phyloP scores from a whole-genome alignment of 2,329 filamentous ascomycete species.

The Dothideomycetes sp. region DNA sequence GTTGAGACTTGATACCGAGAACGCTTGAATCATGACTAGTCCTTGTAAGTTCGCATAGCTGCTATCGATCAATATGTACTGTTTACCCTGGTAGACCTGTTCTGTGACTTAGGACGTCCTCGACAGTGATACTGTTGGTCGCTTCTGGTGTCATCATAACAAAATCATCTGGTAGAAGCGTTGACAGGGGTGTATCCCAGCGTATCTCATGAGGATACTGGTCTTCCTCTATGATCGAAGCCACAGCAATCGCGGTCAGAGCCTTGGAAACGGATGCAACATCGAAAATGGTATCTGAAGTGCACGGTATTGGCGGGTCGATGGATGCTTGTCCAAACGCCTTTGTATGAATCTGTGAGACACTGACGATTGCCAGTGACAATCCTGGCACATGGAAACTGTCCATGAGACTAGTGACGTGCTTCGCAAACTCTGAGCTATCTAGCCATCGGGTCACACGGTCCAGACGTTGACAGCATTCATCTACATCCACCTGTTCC shows the following conservation, averaged over 20 bases:
- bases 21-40: constrained; percentile 25
- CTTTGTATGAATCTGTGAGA: not conserved
- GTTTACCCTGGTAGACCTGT: constrained; percentile 37
- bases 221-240: constrained; percentile 38
- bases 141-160: constrained; percentile 35
- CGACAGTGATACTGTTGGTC: constrained; percentile 40
- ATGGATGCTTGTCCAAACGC: constrained; percentile 28
- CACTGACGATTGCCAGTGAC: not conserved
- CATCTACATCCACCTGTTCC: too few relatives aligned
- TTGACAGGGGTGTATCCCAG: constrained; percentile 38
- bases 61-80: constrained; percentile 7
- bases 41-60: constrained; percentile 3
- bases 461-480: too few relatives aligned
- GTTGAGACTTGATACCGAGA: constrained; percentile 19
- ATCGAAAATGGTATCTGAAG: constrained; percentile 42
- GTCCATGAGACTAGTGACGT: not conserved
- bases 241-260: constrained; percentile 39
- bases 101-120: constrained; percentile 44
- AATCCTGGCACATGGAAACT: not conserved
- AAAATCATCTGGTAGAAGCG: constrained; percentile 42
- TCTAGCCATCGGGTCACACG: too few relatives aligned
- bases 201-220: constrained; percentile 25
- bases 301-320: constrained; percentile 26
- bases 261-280: constrained; percentile 47
- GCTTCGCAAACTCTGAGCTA: too few relatives aligned